Percentiles rank a stretch among this genome's conserved stretches.
These are phyloP conservation scores for Ophiocordyceps camponoti-floridani DNA, from an alignment of 2,329 filamentous ascomycete genomes.

Conservation along the genomic window DNA sequence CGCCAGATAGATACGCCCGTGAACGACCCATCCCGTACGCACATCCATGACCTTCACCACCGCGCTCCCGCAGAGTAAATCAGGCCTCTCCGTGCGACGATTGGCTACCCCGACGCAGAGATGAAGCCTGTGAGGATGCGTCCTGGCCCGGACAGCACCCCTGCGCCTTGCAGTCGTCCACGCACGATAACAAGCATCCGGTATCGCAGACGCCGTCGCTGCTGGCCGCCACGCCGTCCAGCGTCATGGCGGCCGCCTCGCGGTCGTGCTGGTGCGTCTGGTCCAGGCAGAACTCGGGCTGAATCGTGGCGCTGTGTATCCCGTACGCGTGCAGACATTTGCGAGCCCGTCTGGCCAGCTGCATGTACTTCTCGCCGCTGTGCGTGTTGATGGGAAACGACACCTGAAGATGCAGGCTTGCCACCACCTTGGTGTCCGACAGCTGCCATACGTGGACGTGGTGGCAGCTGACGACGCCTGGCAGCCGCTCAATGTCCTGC, in stretches of 20 bases:
- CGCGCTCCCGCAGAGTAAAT: background rate
- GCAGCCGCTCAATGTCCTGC: slow-evolving; percentile 72
- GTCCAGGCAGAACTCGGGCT: slow-evolving; percentile 67
- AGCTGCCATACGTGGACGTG: slow-evolving; percentile 97
- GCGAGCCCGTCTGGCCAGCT: slow-evolving; percentile 63
- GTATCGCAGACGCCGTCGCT: slow-evolving; percentile 9
- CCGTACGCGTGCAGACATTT: slow-evolving; percentile 88
- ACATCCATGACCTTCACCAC: background rate
- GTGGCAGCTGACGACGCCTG: slow-evolving; percentile 78
- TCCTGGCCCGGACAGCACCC: slow-evolving; percentile 14
- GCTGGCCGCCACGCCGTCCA: slow-evolving; percentile 13
- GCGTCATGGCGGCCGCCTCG: slow-evolving; percentile 14
- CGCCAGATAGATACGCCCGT: background rate
- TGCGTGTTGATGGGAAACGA: slow-evolving; percentile 76
- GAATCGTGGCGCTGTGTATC: slow-evolving; percentile 93
- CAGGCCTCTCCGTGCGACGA: slow-evolving; percentile 10
- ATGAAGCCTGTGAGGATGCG: slow-evolving; percentile 15
- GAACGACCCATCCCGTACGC: background rate
- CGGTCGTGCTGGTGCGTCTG: slow-evolving; percentile 21
- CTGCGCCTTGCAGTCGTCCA: slow-evolving; percentile 18
- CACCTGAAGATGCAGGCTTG: slow-evolving; percentile 84
- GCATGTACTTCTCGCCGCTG: slow-evolving; percentile 72
- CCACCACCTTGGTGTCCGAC: slow-evolving; percentile 84
- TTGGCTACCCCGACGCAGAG: slow-evolving; percentile 16
- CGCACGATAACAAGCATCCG: slow-evolving; percentile 28